phyloP scores from a whole-genome alignment of 1,139 yeast genomes.

The Candida tropicalis region DNA sequence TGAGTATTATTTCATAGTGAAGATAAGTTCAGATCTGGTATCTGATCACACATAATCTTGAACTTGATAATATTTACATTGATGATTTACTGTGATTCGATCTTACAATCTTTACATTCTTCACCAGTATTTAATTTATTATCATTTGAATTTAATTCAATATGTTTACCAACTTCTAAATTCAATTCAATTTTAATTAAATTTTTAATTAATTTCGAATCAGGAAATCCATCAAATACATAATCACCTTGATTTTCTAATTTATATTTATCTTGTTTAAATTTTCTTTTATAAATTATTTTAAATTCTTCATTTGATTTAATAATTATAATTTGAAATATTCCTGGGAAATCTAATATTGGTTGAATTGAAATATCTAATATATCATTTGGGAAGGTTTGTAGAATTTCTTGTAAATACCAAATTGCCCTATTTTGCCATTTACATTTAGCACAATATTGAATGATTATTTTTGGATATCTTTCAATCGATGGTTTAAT shows the following conservation, averaged over 20 bases:
- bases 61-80: no score
- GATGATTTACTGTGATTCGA: background rate
- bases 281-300: constrained; percentile 39
- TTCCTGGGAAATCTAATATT: constrained; percentile 40
- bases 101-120: constrained; percentile 12
- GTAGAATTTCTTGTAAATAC: constrained; percentile 48
- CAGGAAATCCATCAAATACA: constrained; percentile 50
- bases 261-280: constrained; percentile 26
- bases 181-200: constrained; percentile 36
- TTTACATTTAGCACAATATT: constrained; percentile 47
- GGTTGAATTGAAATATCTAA: constrained; percentile 45
- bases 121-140: constrained; percentile 14
- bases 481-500: background rate
- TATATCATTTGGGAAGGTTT: constrained; percentile 44
- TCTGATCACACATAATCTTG: no score
- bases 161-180: constrained; percentile 30
- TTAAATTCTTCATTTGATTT: constrained; percentile 14
- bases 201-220: constrained; percentile 42
- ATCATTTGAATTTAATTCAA: constrained; percentile 18
- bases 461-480: constrained; percentile 38
- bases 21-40: no score
- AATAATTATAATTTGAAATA: constrained; percentile 32
- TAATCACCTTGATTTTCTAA: constrained; percentile 32
- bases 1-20: no score
- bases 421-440: constrained; percentile 53